Evolutionary conservation across 2,329 filamentous ascomycete species (phyloP), one percentile per base, ranked within the genome.

Genomic region (Camillea tinctor): DNA sequence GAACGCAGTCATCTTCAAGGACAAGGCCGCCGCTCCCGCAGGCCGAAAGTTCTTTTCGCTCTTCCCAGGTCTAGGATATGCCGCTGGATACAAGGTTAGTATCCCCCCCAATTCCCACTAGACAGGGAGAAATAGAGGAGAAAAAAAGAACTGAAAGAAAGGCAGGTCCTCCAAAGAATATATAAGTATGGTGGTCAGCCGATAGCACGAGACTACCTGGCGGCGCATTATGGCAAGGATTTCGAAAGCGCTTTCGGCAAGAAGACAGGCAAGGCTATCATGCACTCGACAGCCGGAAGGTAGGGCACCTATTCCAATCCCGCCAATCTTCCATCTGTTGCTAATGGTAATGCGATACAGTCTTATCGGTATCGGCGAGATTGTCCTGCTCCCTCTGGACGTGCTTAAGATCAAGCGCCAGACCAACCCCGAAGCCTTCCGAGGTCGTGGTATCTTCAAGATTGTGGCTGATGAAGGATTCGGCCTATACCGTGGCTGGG

Each of bases 181-280:
- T 99, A 99, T 86, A 99, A 99, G 81, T 99, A 97, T 74, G 95
- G 95, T 68, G 95, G 95, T 55, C 95, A 99, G 81, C 95, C 95
- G 51, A 91, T 97, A 71, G 93, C 92, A 48, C 89, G 94, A 57
- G 95, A 99, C 79, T 97, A 90, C 78, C 85, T 99, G 56, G 84
- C 85, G 56, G 79, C 84, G 73, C 84, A 98, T 82, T 89, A 96
- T 74, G 90, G 91, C 68, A 83, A 86, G 69, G 83, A 88, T 68
- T 99, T 99, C 75, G 94, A 98, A 77, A 80, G 83, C 68, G 86
- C 92, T 11, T 99, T 99, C 72, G 95, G 95, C 74, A 93, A 93
- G 81, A 96, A 96, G 78, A 97, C 92, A 44, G 95, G 95, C 77
- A 98, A 99, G 84, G 94, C 95, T 15, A 93, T 99, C 71, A 90